Evolutionary conservation across 352 stramenopile genomes (phyloP).

Genomic region (Phytophthora pseudosyringae): DNA sequence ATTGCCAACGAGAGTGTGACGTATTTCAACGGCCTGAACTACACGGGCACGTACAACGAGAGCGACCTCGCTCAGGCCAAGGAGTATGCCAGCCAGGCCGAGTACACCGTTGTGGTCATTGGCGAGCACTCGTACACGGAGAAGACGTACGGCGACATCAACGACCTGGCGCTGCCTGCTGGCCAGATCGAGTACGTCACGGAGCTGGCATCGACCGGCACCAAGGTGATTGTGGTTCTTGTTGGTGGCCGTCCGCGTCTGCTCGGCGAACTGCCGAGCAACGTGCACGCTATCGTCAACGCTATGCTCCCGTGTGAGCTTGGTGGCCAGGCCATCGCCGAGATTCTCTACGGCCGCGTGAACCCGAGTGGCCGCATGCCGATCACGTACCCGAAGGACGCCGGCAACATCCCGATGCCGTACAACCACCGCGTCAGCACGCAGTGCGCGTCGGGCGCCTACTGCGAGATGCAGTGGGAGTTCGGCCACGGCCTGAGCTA

Average conservation of each 20-base stretch:
- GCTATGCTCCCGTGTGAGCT: conserved; percentile 77
- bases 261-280: conserved; percentile 53
- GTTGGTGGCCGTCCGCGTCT: conserved; percentile 78
- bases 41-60: conserved; percentile 52
- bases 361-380: conserved; percentile 86
- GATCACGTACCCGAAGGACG: conserved; percentile 82
- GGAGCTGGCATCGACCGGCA: conserved; percentile 59
- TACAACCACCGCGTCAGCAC: conserved; percentile 75
- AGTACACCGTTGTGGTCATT: conserved; percentile 78
- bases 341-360: conserved; percentile 81
- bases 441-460: conserved; percentile 44
- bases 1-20: conserved; percentile 37
- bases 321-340: conserved; percentile 81
- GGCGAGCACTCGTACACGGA: conserved; percentile 83
- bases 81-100: conserved; percentile 45
- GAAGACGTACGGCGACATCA: conserved; percentile 82
- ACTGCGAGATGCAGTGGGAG: conserved; percentile 66
- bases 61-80: conserved; percentile 63
- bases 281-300: conserved; percentile 78
- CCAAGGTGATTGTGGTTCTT: conserved; percentile 81
- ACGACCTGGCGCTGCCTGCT: conserved; percentile 64
- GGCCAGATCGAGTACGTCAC: conserved; percentile 81
- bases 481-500: conserved; percentile 75
- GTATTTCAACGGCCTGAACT: conserved; percentile 66
- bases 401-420: conserved; percentile 58